These are phyloP conservation scores for Flueggea neowawraea DNA, from an alignment of 441 rosid genomes.

Conservation along the genomic window DNA sequence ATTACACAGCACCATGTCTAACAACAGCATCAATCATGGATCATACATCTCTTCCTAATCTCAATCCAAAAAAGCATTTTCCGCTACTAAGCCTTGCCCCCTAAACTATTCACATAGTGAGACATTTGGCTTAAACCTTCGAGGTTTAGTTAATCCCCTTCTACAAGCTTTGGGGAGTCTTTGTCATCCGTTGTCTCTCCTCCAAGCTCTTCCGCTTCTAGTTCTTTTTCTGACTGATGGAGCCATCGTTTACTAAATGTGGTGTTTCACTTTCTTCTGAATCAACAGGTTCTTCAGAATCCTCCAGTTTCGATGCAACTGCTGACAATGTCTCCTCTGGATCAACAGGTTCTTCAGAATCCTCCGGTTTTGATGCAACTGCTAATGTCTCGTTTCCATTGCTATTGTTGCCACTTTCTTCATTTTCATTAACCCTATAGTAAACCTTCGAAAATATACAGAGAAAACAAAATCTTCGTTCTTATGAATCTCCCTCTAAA, in stretches of 20 bases:
- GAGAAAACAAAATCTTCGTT: slow-evolving; percentile 2
- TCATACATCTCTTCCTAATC: no score
- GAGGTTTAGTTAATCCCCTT: background rate
- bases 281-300: background rate
- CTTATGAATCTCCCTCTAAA: background rate
- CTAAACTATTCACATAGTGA: background rate
- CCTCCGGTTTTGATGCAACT: background rate
- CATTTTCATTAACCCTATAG: slow-evolving; percentile 49
- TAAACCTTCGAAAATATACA: slow-evolving; percentile 38
- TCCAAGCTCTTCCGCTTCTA: slow-evolving; percentile 15
- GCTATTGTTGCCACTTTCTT: slow-evolving; percentile 15
- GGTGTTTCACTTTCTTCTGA: slow-evolving; percentile 14
- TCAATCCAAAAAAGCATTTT: background rate
- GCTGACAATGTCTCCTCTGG: slow-evolving; percentile 10
- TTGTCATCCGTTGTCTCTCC: slow-evolving; percentile 15
- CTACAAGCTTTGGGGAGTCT: background rate
- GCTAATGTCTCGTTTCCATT: background rate
- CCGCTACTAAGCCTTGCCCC: background rate
- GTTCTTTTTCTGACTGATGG: slow-evolving; percentile 2
- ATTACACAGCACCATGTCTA: no score
- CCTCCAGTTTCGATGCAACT: slow-evolving; percentile 16
- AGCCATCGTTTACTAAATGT: background rate
- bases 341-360: background rate
- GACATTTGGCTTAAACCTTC: background rate
- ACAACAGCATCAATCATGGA: no score